Conservation (phyloP, 331 rosid genomes). For the Acacia pycnantha region DNA sequence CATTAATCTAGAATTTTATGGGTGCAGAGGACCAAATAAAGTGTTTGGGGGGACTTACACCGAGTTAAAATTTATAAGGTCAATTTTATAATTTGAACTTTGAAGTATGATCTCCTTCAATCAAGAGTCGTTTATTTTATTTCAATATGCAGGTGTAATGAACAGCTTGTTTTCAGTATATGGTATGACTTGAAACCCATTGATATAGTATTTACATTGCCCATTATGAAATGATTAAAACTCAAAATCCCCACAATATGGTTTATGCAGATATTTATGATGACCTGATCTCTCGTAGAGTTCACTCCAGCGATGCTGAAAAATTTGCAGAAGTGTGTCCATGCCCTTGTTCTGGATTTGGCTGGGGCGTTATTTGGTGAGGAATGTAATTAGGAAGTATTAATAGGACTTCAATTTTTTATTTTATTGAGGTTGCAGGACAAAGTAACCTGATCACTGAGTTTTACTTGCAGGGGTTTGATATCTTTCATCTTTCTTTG, state of each 20-base stretch:
- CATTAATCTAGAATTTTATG: background rate
- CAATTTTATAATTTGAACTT: background rate
- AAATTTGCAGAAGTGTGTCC: conserved; percentile 86
- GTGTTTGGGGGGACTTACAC: background rate
- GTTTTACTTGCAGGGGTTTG: conserved; percentile 57
- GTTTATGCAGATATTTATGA: conserved; percentile 69
- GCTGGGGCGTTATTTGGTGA: conserved; percentile 90
- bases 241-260: background rate
- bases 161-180: conserved; percentile 86
- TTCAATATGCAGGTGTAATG: conserved; percentile 73
- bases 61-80: no score
- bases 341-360: conserved; percentile 77
- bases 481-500: conserved; percentile 62
- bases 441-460: background rate
- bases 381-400: conserved; percentile 12
- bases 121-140: background rate
- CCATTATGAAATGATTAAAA: conserved; percentile 1
- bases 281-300: conserved; percentile 81
- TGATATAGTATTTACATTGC: conserved; percentile 1
- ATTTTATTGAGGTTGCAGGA: background rate
- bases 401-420: background rate
- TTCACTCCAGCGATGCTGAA: conserved; percentile 83
- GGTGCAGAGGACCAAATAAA: background rate
- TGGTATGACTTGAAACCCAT: conserved; percentile 44
- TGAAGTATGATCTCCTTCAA: background rate